phyloP scores from a whole-genome alignment of 2,329 filamentous ascomycete species.

The Lizonia empirigonia region DNA sequence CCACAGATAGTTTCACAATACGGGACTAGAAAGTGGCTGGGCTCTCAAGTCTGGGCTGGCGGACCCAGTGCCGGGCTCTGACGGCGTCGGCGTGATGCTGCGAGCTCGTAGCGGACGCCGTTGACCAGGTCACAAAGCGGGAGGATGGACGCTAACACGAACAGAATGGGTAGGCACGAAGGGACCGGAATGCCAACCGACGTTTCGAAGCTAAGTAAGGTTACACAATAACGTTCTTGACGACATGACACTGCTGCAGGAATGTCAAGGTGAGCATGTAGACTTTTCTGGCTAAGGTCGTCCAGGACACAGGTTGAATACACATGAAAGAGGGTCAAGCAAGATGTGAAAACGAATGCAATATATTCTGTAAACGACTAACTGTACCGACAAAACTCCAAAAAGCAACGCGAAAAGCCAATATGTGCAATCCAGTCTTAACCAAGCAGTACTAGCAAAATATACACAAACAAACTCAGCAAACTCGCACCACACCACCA shows the following conservation, averaged over 20 bases:
- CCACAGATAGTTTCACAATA: slow-evolving; percentile 1
- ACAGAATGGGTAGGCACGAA: slow-evolving; percentile 3
- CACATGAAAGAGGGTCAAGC: neutral
- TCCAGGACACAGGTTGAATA: no score
- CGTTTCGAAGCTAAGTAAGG: neutral
- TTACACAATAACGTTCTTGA: slow-evolving; percentile 8
- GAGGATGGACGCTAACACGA: slow-evolving; percentile 7
- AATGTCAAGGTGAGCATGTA: slow-evolving; percentile 7
- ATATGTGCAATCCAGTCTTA: slow-evolving; percentile 14
- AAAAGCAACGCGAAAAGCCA: slow-evolving; percentile 10
- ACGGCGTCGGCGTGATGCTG: neutral
- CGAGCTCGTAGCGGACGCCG: neutral
- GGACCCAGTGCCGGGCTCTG: neutral
- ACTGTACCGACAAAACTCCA: neutral
- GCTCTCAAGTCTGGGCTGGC: neutral
- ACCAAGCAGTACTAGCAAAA: slow-evolving; percentile 10
- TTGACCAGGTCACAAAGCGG: slow-evolving; percentile 14
- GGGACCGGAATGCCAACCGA: slow-evolving; percentile 10
- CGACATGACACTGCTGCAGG: neutral
- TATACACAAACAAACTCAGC: slow-evolving; percentile 13
- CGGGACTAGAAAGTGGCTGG: neutral
- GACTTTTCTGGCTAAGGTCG: no score
- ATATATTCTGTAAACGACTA: slow-evolving; percentile 1
- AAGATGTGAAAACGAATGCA: neutral
- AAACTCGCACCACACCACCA: slow-evolving; percentile 7